phyloP scores from a whole-genome alignment of 2,329 filamentous ascomycete species.

The Chrysoporthe deuterocubensis region DNA sequence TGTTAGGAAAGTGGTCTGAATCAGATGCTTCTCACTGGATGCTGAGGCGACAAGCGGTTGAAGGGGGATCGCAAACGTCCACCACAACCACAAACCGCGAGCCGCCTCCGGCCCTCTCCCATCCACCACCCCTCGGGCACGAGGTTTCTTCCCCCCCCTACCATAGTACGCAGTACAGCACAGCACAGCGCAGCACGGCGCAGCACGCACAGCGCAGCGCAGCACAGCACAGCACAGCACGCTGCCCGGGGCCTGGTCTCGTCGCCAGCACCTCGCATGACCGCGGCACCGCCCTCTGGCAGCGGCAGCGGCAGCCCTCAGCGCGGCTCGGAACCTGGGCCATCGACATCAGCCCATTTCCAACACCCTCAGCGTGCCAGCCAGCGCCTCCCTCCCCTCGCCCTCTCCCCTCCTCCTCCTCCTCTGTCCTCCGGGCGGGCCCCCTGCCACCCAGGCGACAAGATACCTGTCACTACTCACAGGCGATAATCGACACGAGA shows the following conservation, averaged over 20 bases:
- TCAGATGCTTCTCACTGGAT: conserved; percentile 11
- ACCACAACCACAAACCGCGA: conserved; percentile 1
- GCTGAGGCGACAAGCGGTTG: neutral
- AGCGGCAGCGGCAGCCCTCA: neutral
- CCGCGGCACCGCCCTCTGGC: neutral
- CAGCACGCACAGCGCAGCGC: neutral
- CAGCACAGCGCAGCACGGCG: neutral
- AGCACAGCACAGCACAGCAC: neutral
- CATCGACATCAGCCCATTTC: conserved; percentile 13
- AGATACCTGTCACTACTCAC: neutral
- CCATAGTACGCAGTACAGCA: neutral
- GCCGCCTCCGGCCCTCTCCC: neutral
- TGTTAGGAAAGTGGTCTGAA: conserved; percentile 21
- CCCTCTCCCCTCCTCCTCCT: too few relatives aligned
- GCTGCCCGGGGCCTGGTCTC: too few relatives aligned
- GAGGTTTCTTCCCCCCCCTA: too few relatives aligned
- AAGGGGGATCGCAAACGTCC: neutral
- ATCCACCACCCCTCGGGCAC: neutral
- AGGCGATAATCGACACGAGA: neutral
- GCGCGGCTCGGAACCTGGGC: neutral
- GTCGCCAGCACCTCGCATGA: too few relatives aligned
- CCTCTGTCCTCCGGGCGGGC: too few relatives aligned
- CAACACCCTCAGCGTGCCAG: conserved; percentile 12
- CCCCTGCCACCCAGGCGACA: neutral
- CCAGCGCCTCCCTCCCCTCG: neutral